Evolutionary conservation across 208 protist genomes (phyloP), one percentile per base, ranked within the genome.

Genomic region (Leishmania lainsoni): DNA sequence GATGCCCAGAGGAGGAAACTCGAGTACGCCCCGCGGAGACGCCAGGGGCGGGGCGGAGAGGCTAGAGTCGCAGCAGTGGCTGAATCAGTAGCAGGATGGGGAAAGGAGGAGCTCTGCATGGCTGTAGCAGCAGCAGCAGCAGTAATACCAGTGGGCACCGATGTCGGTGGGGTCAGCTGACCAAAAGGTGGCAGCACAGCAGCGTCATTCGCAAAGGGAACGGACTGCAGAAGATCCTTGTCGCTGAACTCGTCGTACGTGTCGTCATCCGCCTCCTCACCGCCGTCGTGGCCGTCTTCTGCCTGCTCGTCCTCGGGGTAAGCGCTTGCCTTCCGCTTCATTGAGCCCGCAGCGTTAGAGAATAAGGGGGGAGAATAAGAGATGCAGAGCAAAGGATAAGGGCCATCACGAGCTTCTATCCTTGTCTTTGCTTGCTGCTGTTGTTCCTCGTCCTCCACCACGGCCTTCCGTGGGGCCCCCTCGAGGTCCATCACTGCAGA

Each of bases 191-290:
- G 78, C 26, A n/a, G 12, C n/a, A 81, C 58, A 32, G 74, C 73
- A 8, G 78, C 68, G 78, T 92, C 90, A 45, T 91, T 75, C 3
- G 86, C 90, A 52, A 74, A 91, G 3, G 90, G 88, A 42, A 91
- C 74, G 22, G 59, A 76, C 45, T 81, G 83, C 22, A 94, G 73
- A 12, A 94, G 83, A 39, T 92, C 86, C 29, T 90, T 85, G 59
- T 92, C 88, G 58, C 48, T 75, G 35, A 88, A 86, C 51, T 88
- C 85, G 48, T 82, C 75, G 42, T 83, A 88, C 3, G 74, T 39
- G 69, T 86, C 78, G 26, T 54, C 45, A 14, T 45, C 45, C 42
- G 42, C 42, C 32, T 1, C 45, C 32, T 45, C 69, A n/a, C 20
- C 8, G 22, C 6, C 48, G 9, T 32, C 20, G 48, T 54, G 42